phyloP scores from a whole-genome alignment of 768 basidiomycete species.

The Botryobasidium botryosum region DNA sequence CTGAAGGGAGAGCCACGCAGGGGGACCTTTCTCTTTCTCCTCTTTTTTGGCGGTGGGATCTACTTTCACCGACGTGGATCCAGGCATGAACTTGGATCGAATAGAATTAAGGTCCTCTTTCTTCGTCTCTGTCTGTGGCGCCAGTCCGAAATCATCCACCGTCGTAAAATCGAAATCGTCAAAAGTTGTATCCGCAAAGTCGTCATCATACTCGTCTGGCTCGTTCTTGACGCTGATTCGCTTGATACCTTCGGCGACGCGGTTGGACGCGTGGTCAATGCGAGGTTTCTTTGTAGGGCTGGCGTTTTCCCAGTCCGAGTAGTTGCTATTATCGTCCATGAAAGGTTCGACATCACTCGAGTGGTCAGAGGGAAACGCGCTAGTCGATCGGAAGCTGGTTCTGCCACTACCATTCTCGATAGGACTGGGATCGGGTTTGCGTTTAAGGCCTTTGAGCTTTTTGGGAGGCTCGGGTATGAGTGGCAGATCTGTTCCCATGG shows the following conservation, averaged over 20 bases:
- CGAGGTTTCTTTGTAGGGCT: constrained; percentile 23
- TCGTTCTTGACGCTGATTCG: neutral
- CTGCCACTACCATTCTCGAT: neutral
- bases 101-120: constrained; percentile 13
- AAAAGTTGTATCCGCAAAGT: constrained; percentile 15
- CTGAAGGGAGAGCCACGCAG: constrained; percentile 59
- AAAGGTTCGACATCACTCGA: constrained; percentile 23
- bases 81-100: constrained; percentile 12
- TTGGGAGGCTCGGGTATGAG: constrained; percentile 19
- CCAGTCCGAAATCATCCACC: constrained; percentile 13
- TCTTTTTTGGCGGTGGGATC: constrained; percentile 17
- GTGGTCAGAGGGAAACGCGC: too few species aligned
- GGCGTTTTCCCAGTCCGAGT: neutral
- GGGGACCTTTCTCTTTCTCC: constrained; percentile 33
- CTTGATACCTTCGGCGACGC: constrained; percentile 3
- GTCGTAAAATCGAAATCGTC: constrained; percentile 15
- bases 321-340: neutral
- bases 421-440: constrained; percentile 6
- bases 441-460: constrained; percentile 6
- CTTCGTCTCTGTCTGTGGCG: constrained; percentile 13
- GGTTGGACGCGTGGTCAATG: constrained; percentile 17
- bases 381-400: too few species aligned
- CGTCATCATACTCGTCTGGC: constrained; percentile 3
- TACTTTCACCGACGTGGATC: constrained; percentile 2
- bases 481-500: constrained; percentile 35